A percentile compares a stretch with the other conserved stretches of the same genome.
These are phyloP conservation scores for Myxozyma sirexii DNA, from an alignment of 805 yeast species.

Conservation along the genomic window DNA sequence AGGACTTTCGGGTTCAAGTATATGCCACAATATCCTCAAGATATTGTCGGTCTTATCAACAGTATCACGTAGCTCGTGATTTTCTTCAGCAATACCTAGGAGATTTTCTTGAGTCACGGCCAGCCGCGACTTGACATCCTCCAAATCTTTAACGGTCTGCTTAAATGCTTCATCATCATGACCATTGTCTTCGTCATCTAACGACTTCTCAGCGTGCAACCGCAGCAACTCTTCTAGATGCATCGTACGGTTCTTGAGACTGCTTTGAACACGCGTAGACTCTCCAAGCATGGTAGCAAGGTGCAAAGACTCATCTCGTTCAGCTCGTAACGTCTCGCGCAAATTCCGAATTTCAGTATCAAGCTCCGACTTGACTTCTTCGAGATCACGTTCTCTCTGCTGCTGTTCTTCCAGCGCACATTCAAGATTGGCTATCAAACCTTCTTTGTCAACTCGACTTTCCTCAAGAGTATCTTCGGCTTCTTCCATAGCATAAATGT, in stretches of 20 bases:
- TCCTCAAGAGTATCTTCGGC: slow-evolving; percentile 37
- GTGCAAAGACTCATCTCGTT: slow-evolving; percentile 13
- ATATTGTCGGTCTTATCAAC: neutral
- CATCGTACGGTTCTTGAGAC: neutral
- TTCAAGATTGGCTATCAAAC: slow-evolving; percentile 28
- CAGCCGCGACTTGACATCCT: slow-evolving; percentile 4
- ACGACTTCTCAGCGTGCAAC: neutral
- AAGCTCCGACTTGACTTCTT: slow-evolving; percentile 14
- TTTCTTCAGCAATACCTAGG: neutral
- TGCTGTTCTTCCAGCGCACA: slow-evolving; percentile 37
- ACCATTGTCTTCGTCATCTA: neutral
- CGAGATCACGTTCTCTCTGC: slow-evolving; percentile 41
- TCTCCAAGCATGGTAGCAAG: slow-evolving; percentile 6
- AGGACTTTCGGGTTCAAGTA: slow-evolving; percentile 1
- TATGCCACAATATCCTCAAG: neutral
- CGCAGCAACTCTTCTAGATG: slow-evolving; percentile 9
- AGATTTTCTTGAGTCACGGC: slow-evolving; percentile 9
- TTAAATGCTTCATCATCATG: slow-evolving; percentile 10
- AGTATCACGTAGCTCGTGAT: neutral
- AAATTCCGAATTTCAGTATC: slow-evolving; percentile 25
- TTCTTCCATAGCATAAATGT: slow-evolving; percentile 56
- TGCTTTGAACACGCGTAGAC: slow-evolving; percentile 1
- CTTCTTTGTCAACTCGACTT: slow-evolving; percentile 26
- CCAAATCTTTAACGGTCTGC: slow-evolving; percentile 2
- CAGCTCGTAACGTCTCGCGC: slow-evolving; percentile 18